A percentile compares a stretch with the other conserved stretches of the same genome.
Evolutionary conservation across 352 stramenopile genomes (phyloP).

Genomic region (Pythium pectinolyticum): DNA sequence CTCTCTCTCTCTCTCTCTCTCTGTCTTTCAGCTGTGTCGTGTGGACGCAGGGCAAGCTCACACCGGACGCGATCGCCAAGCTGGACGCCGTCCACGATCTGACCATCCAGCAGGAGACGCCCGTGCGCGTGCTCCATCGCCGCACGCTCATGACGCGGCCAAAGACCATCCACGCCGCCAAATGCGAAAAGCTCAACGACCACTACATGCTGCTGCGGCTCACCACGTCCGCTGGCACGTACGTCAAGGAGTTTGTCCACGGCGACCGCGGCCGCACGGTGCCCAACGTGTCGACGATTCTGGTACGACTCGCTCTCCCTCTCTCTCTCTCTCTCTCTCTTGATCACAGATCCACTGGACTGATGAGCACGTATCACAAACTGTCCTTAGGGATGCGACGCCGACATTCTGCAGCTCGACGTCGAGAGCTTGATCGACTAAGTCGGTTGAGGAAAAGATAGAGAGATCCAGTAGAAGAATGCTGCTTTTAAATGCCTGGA

Average conservation of each 20-base stretch:
- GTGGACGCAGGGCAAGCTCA: constrained; percentile 66
- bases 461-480: background rate
- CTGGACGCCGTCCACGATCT: constrained; percentile 84
- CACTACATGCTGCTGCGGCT: constrained; percentile 97
- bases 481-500: constrained; percentile 27
- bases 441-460: too few relatives aligned
- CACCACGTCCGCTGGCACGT: constrained; percentile 95
- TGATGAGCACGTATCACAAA: too few relatives aligned
- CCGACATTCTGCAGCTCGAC: constrained; percentile 98
- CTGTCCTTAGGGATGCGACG: constrained; percentile 81
- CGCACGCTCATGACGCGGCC: constrained; percentile 92
- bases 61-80: constrained; percentile 54
- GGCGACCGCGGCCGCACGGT: constrained; percentile 97
- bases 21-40: constrained; percentile 61
- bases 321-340: too few relatives aligned
- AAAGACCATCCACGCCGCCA: constrained; percentile 89
- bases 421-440: constrained; percentile 88
- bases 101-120: constrained; percentile 94
- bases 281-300: constrained; percentile 92
- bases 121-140: constrained; percentile 97
- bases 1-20: background rate
- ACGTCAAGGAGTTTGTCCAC: constrained; percentile 99
- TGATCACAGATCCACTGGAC: too few relatives aligned
- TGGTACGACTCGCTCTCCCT: constrained; percentile 43
- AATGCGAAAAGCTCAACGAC: constrained; percentile 90